These are phyloP conservation scores for Cynanchum wilfordii DNA, from an alignment of 257 asterid species.

Conservation along the genomic window DNA sequence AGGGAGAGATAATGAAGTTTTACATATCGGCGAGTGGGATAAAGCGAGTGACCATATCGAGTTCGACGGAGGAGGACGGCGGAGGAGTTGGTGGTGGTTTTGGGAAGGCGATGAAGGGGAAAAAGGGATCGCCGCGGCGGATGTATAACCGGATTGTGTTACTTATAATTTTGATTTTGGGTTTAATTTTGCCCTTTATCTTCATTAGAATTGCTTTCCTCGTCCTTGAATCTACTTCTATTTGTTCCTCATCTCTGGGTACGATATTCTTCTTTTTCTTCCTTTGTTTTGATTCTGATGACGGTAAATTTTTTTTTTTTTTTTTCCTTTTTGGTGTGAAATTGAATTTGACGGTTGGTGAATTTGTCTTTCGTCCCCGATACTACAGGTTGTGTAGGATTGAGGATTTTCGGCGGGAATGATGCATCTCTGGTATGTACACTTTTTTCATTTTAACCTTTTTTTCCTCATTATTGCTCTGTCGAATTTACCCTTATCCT, in stretches of 20 bases:
- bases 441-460: background rate
- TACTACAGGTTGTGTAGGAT: conserved; percentile 54
- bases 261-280: conserved; percentile 10
- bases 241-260: conserved; percentile 69
- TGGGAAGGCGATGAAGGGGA: conserved; percentile 23
- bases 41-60: conserved; percentile 36
- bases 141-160: conserved; percentile 45
- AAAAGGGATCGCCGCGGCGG: conserved; percentile 40
- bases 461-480: conserved; percentile 9
- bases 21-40: conserved; percentile 44
- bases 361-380: conserved; percentile 2
- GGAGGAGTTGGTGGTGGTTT: conserved; percentile 43
- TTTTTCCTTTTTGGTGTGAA: background rate
- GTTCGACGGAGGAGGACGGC: conserved; percentile 25
- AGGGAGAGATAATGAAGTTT: conserved; percentile 41
- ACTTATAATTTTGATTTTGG: conserved; percentile 40
- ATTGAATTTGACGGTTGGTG: conserved; percentile 11
- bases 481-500: conserved; percentile 1
- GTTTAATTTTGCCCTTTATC: conserved; percentile 51
- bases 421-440: conserved; percentile 52
- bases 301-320: conserved; percentile 5
- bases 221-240: conserved; percentile 58
- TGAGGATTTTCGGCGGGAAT: conserved; percentile 80
- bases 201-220: conserved; percentile 56
- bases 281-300: background rate